Conservation (phyloP, 2,329 filamentous ascomycete species). For the Coccinonectria pachysandricola region DNA sequence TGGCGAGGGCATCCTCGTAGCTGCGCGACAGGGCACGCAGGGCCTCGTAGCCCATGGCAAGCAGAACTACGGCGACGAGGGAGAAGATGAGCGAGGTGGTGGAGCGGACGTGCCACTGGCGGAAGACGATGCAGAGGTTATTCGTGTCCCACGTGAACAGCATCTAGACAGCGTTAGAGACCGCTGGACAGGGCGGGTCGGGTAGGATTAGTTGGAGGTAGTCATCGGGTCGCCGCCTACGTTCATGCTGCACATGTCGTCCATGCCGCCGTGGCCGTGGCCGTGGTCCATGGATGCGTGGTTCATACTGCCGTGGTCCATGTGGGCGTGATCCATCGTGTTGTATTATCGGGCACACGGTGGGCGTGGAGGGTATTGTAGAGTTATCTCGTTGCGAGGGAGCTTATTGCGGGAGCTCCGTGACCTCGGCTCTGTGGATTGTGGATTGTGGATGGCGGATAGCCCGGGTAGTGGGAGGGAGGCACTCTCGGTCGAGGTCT, state of each 20-base stretch:
- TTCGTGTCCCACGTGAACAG: constrained; percentile 93
- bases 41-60: constrained; percentile 89
- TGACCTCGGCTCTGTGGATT: too few relatives aligned
- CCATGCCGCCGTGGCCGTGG: constrained; percentile 50
- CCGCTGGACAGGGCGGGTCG: neutral
- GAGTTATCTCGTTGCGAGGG: too few relatives aligned
- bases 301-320: constrained; percentile 34
- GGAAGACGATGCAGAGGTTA: constrained; percentile 94
- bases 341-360: too few relatives aligned
- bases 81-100: constrained; percentile 69
- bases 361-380: too few relatives aligned
- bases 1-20: constrained; percentile 56
- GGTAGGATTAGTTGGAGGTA: constrained; percentile 8
- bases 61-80: constrained; percentile 67
- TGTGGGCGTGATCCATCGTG: constrained; percentile 34
- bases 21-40: constrained; percentile 65
- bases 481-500: too few relatives aligned
- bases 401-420: too few relatives aligned
- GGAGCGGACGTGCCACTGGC: constrained; percentile 75
- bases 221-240: constrained; percentile 37
- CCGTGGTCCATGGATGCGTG: constrained; percentile 44
- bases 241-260: constrained; percentile 78
- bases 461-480: too few relatives aligned
- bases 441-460: too few relatives aligned
- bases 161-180: constrained; percentile 55